Percentiles rank a stretch among this genome's conserved stretches.
Conservation (phyloP, 2,329 filamentous ascomycete genomes). For the Fusarium protoensiforme region DNA sequence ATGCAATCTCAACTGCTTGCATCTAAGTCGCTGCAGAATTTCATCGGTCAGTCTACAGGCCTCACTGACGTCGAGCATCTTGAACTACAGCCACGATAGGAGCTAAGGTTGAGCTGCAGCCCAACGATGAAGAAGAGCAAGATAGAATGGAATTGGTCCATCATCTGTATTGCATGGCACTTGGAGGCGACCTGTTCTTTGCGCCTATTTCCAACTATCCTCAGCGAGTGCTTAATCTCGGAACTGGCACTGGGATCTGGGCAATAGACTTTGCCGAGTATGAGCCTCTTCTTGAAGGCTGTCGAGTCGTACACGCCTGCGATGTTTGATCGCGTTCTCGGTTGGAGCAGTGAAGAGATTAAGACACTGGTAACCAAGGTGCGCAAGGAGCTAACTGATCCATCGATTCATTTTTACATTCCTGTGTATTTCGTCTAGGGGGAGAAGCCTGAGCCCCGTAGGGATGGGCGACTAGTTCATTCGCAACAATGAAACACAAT, state of each 20-base stretch:
- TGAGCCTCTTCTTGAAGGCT: background rate
- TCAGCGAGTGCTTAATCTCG: conserved; percentile 20
- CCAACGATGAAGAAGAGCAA: conserved; percentile 32
- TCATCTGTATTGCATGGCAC: conserved; percentile 24
- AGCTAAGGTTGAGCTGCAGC: background rate
- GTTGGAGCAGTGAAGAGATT: conserved; percentile 28
- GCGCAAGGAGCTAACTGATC: conserved; percentile 34
- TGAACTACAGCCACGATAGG: background rate
- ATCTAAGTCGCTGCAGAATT: background rate
- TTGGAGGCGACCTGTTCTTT: conserved; percentile 10
- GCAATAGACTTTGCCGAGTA: conserved; percentile 32
- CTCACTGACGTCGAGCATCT: background rate
- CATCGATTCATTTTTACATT: conserved; percentile 30
- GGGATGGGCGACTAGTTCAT: background rate
- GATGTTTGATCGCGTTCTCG: conserved; percentile 21
- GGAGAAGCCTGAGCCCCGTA: conserved; percentile 5
- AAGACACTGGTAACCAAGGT: conserved; percentile 26
- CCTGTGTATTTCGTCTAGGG: conserved; percentile 26
- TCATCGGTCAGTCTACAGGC: background rate
- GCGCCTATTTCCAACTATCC: conserved; percentile 9
- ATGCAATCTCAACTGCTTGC: too few relatives aligned
- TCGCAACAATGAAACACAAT: background rate
- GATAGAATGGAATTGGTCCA: conserved; percentile 28
- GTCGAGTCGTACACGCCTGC: conserved; percentile 30
- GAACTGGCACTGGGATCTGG: conserved; percentile 9